Evolutionary conservation across 2,329 filamentous ascomycete species (phyloP).

Genomic region (Achaetomium macrosporum): DNA sequence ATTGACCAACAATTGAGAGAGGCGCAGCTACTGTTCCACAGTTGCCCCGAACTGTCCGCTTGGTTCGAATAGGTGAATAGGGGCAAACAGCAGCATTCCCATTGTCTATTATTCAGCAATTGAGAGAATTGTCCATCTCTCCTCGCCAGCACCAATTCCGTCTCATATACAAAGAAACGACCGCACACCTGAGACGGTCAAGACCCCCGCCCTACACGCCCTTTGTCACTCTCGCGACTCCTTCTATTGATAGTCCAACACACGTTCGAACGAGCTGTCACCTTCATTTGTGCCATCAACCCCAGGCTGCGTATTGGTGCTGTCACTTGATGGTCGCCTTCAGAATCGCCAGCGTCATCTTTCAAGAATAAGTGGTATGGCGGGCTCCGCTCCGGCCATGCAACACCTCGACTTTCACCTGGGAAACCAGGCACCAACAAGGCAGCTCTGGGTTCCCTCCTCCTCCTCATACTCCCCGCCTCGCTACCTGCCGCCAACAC

Average conservation of each 20-base stretch:
- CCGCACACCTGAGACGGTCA: constrained; percentile 1
- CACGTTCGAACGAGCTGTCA: too few species aligned
- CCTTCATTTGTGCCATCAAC: background rate
- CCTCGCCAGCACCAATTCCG: background rate
- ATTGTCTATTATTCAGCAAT: constrained; percentile 20
- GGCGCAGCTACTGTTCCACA: constrained; percentile 12
- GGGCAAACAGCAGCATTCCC: constrained; percentile 2
- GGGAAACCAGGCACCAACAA: constrained; percentile 9
- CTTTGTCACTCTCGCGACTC: background rate
- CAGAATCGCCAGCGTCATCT: constrained; percentile 18
- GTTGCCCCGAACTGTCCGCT: background rate
- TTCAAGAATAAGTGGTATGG: constrained; percentile 20
- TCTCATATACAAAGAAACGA: constrained; percentile 3
- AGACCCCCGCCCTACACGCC: background rate
- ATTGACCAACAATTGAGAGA: constrained; percentile 16
- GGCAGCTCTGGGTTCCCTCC: constrained; percentile 9
- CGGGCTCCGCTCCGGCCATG: constrained; percentile 14
- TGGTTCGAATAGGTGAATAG: constrained; percentile 13
- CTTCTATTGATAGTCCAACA: background rate
- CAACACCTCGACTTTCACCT: constrained; percentile 9
- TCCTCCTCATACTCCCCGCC: constrained; percentile 8
- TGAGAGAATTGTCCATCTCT: constrained; percentile 8
- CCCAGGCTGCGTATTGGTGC: background rate
- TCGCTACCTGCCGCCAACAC: constrained; percentile 14
- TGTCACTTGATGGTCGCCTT: constrained; percentile 13